Evolutionary conservation across 225 moss, liverwort and hornwort genomes (phyloP), one percentile per base, ranked within the genome.

Genomic region (Anthoceros angustus): DNA sequence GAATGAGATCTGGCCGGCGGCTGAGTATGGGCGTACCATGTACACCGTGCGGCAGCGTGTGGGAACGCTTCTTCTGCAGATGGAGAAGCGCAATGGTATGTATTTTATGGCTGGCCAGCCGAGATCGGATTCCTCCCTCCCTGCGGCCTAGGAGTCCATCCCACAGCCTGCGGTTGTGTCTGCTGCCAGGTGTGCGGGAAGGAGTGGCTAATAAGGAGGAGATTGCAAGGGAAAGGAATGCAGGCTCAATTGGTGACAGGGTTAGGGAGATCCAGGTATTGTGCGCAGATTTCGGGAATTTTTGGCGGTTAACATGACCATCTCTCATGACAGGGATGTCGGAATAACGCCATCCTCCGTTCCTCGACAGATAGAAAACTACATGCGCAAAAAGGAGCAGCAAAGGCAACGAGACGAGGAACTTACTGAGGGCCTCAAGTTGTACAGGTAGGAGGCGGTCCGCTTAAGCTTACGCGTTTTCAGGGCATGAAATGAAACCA

Each of bases 21-120:
- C 98, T 5, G 92, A 98, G 72, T 98, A 98, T 62, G 98, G 98
- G 12, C 98, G 98, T 75, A 89, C 98, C 26, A 92, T 98, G 98
- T 98, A 98, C 76, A 92, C 92, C 12, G 87, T 98, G 74, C 89
- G 98, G 41, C 92, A 98, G 67, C 88, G 95, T 41, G 71, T 98
- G 66, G 98, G 98, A 40, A 72, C 98, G 41, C 78, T 92, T 14
- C 26, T 75, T 15, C 78, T 98, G 63, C 82, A 79, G 71, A 79
- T 98, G 75, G 91, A 98, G 74, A 98, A 98, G 86, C 86, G 89
- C 43, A 81, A 85, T 46, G 98, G 98, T 74, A 70, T 45, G 25
- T 6, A 26, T 42, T 69, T n/a, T 32, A 24, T 43, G 43, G 39
- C 11, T 20, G 20, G 39, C 48, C 25, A 45, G 50, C 18, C n/a